Evolutionary conservation across 176 grass and related monocot species (phyloP).

Genomic region (Oropetium thomaeum): DNA sequence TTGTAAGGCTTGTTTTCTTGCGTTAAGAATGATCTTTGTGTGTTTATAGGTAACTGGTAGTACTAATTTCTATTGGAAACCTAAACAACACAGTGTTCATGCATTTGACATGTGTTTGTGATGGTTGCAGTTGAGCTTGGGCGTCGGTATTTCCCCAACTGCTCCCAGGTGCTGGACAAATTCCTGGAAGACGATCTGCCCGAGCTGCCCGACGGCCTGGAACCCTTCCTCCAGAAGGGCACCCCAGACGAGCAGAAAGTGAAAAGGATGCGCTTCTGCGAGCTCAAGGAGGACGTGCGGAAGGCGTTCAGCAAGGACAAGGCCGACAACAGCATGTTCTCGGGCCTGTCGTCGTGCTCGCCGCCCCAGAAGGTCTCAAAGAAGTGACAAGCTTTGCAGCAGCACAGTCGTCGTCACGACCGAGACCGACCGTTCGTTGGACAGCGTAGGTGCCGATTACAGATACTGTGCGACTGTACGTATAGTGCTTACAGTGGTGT

Average conservation of each 20-base stretch:
- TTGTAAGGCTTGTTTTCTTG: background rate
- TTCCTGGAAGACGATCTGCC: slow-evolving; percentile 67
- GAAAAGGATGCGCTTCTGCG: slow-evolving; percentile 70
- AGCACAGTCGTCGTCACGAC: background rate
- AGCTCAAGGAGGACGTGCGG: slow-evolving; percentile 71
- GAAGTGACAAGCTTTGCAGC: slow-evolving; percentile 33
- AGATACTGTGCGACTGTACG: background rate
- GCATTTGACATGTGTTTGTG: background rate
- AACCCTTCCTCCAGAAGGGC: slow-evolving; percentile 54
- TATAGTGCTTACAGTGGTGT: slow-evolving; percentile 33
- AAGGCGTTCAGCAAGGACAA: slow-evolving; percentile 90
- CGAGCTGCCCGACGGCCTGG: slow-evolving; percentile 31
- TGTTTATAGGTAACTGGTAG: background rate
- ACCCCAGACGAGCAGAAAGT: slow-evolving; percentile 66
- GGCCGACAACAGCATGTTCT: slow-evolving; percentile 36
- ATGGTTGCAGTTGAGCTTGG: slow-evolving; percentile 75
- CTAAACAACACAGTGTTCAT: background rate
- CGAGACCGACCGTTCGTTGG: background rate
- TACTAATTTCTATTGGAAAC: background rate
- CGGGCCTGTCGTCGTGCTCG: slow-evolving; percentile 48
- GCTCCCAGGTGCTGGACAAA: slow-evolving; percentile 84
- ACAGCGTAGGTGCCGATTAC: background rate
- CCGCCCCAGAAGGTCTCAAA: background rate
- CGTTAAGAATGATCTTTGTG: background rate
- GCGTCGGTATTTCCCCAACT: slow-evolving; percentile 77